Evolutionary conservation across 164 flowering plant genomes (phyloP), one percentile per base, ranked within the genome.

Genomic region (Piper longum): DNA sequence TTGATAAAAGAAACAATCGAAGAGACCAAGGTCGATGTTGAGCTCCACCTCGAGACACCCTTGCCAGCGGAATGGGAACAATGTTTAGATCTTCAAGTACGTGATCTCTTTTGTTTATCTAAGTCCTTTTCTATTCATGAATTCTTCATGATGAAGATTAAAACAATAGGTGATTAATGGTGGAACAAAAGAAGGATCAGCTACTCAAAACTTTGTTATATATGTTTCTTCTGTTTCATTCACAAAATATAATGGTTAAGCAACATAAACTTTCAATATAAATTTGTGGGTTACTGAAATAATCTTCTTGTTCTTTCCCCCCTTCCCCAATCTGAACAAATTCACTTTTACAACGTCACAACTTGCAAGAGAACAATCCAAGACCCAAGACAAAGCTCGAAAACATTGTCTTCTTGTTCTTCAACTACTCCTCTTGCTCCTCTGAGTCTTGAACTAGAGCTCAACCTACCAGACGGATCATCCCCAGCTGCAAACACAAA

Each of bases 391-490:
- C 67, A 62, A 60, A 74, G 69, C 66, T 70, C 14, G 52, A 13
- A 48, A 9, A 26, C 36, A 26, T 48, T 48, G 52, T 13, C 52
- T 48, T 14, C 52, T 9, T 5, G 0, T 48, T 48, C 52, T 48
- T 48, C 36, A 26, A 26, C 36, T 26, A 26, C 52, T 48, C 52
- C 12, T 48, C 12, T 69, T 2, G 52, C 17, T 17, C 79, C 74
- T 59, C 78, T 83, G 83, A 84, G 89, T 75, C 69, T 91, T 26
- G 95, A 91, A 63, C 84, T 91, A 56, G 84, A 88, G 67, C 92
- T 91, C 58, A 87, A 87, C 73, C 81, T 85, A 16, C 74, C 87
- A 12, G 76, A 68, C 18, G 76, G 76, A 40, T 68, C 84, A 17
- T 41, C 51, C 4, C 42, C 40, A 56, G 73, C 43, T 16, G 56